phyloP scores from a whole-genome alignment of 108 stramenopile genomes.

The Heterococcus sp. region DNA sequence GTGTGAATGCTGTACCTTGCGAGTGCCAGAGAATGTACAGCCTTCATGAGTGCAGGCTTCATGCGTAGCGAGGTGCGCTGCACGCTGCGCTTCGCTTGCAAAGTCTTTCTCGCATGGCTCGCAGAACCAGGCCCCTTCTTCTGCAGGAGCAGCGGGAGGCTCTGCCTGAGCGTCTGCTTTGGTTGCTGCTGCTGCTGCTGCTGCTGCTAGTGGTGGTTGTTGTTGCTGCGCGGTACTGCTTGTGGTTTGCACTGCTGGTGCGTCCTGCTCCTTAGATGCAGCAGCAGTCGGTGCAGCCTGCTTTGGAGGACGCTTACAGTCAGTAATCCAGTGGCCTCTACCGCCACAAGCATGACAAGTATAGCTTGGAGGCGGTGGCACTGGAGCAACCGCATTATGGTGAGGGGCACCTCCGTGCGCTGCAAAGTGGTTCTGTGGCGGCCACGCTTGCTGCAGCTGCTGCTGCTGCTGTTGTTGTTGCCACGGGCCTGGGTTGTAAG shows the following conservation, averaged over 20 bases:
- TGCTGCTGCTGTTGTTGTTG: too few species aligned
- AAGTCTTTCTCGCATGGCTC: neutral
- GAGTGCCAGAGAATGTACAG: neutral
- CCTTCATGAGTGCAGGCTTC: neutral
- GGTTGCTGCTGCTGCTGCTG: neutral
- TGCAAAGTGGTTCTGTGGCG: too few species aligned
- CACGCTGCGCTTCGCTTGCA: conserved; percentile 1
- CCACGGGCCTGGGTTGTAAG: too few species aligned
- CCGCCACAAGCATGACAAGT: neutral
- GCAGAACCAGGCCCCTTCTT: neutral
- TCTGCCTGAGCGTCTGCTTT: neutral
- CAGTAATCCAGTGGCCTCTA: neutral
- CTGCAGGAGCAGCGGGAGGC: neutral
- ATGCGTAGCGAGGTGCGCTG: neutral
- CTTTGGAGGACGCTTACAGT: neutral
- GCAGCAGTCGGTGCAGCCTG: neutral
- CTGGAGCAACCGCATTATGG: neutral
- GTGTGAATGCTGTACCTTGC: neutral
- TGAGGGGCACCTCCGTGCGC: too few species aligned
- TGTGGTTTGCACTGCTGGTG: too few species aligned
- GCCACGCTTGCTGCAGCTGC: too few species aligned
- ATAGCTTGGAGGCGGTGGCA: neutral
- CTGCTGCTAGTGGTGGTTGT: neutral
- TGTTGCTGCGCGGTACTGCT: neutral
- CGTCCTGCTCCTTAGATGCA: too few species aligned